These are phyloP conservation scores for Lagerstroemia speciosa DNA, from an alignment of 345 rosid species.

Conservation along the genomic window DNA sequence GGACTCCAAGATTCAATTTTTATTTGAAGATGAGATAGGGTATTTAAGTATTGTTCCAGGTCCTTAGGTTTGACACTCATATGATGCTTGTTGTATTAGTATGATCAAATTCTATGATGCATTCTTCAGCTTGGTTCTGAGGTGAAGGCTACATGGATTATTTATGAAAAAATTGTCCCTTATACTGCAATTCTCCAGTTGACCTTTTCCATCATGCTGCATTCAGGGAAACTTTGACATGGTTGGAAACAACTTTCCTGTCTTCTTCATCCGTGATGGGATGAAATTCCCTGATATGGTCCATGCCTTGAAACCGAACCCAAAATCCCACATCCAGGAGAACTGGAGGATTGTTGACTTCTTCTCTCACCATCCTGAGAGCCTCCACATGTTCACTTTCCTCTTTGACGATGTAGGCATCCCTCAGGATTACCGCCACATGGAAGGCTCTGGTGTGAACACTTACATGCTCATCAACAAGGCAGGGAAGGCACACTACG, in stretches of 20 bases:
- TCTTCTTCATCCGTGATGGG: constrained; percentile 91
- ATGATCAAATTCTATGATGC: background rate
- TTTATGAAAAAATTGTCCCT: background rate
- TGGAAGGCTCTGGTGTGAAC: constrained; percentile 93
- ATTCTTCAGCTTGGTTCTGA: background rate
- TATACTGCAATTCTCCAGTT: background rate
- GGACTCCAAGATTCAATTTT: background rate
- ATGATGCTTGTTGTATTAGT: background rate
- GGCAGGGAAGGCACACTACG: constrained; percentile 78
- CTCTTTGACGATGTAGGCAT: constrained; percentile 86
- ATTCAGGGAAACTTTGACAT: constrained; percentile 94
- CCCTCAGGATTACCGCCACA: constrained; percentile 94
- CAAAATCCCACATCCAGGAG: constrained; percentile 96
- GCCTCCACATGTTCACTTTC: constrained; percentile 83
- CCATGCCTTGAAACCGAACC: constrained; percentile 91
- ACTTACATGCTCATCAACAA: constrained; percentile 77
- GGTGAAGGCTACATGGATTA: background rate
- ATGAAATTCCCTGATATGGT: constrained; percentile 97
- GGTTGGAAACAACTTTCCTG: constrained; percentile 98
- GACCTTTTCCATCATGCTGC: background rate
- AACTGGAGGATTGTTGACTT: constrained; percentile 93
- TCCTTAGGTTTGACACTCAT: background rate
- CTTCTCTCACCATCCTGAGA: constrained; percentile 95
- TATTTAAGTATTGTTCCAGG: background rate
- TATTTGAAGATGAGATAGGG: background rate